Base-by-base conservation (phyloP, 305 asterid species). In the Euphrasia arctica region DNA sequence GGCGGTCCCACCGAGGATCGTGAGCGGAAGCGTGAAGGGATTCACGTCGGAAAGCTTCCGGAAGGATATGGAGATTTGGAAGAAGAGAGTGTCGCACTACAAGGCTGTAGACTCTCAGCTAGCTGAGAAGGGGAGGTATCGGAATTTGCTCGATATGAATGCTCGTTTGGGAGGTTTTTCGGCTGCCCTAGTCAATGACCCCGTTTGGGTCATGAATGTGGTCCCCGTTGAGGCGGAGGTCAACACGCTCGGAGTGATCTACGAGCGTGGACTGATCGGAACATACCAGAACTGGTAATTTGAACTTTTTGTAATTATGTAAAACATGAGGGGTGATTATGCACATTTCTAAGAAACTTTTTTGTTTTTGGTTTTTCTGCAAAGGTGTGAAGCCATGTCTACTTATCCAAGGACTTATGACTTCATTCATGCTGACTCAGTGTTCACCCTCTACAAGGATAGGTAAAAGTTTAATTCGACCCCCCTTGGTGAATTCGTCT, bases 351-450 rank as follows among this genome's bases (percentile, higher is more conserved):
- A 18, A 18, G 22, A 18, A 18, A 29, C 34, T 29, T 29, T 47
- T 50, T 50, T 52, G 3, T 15, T 9, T 27, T 64, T 65, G 13
- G 59, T 29, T 29, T 29, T 4, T 29, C 34, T 18, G 39, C 55
- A 52, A 60, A 92, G 98, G 98, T 90, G 97, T 43, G 97, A 93
- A 64, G 97, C 99, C 25, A 86, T 93, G 96, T 93, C 99, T 13
- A 90, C 97, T 0, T 93, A 93, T 59, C 97, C 99, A 18, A 79
- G 99, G 77, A 90, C 96, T 8, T 93, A 88, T 3, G 99, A 93
- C 77, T 90, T 93, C 85, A 88, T 93, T 64, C 99, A 93, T 47
- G 95, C 95, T 0, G 75, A 82, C 68, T 56, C 83, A 0, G 39
- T 90, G 51, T 90, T 93, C 74, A 79, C 88, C 70, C 86, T 93